phyloP scores from a whole-genome alignment of 306 rosid genomes.

The Carpinus fangiana region DNA sequence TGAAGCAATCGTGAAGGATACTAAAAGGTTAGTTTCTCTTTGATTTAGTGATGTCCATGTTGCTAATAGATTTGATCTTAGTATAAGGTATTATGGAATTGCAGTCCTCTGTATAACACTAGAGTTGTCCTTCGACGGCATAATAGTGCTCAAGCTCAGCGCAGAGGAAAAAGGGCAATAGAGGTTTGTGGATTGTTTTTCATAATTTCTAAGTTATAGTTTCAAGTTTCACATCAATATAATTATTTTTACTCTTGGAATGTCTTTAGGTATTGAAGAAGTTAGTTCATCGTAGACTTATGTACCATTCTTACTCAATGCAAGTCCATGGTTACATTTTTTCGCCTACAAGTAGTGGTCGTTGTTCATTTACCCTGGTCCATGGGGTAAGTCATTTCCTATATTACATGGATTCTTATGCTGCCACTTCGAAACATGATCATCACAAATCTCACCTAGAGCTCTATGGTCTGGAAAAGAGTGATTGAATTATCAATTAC shows the following conservation, averaged over 20 bases:
- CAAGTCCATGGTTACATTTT: conserved; percentile 93
- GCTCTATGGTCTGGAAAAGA: neutral
- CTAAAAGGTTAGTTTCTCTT: conserved; percentile 60
- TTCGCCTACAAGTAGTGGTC: conserved; percentile 55
- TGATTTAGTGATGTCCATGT: conserved; percentile 22
- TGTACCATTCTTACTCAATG: conserved; percentile 96
- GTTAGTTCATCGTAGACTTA: conserved; percentile 69
- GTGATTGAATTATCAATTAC: neutral
- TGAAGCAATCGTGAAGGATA: conserved; percentile 69
- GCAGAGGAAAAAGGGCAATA: conserved; percentile 89
- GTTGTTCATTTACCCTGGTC: conserved; percentile 74
- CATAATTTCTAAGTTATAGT: neutral
- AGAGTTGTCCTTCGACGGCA: conserved; percentile 86
- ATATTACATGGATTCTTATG: conserved; percentile 15
- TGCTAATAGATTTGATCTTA: conserved; percentile 28
- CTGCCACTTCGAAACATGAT: conserved; percentile 15
- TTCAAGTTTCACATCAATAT: conserved; percentile 4
- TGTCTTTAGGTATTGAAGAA: conserved; percentile 72
- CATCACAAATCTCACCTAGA: conserved; percentile 18
- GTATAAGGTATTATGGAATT: conserved; percentile 30
- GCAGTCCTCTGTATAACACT: conserved; percentile 79
- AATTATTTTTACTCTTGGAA: conserved; percentile 7
- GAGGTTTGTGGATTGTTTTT: conserved; percentile 54
- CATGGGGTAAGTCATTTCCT: conserved; percentile 73
- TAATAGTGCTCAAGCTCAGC: conserved; percentile 81